Conservation (phyloP, 495 filamentous ascomycete species). For the Hypoxylon subgilvum region DNA sequence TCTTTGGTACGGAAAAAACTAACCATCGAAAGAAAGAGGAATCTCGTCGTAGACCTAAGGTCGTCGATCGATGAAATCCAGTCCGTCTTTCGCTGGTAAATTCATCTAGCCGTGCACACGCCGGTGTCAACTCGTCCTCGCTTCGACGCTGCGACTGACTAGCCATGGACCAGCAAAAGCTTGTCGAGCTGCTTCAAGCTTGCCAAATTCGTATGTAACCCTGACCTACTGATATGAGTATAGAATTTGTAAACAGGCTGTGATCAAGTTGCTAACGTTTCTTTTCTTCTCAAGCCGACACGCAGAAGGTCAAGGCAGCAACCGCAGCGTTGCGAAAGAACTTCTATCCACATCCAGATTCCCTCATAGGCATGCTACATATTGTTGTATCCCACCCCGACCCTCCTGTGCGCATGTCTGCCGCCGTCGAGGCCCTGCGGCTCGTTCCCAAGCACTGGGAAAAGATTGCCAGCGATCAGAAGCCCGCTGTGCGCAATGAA, state of each 20-base stretch:
- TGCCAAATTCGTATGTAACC: conserved; percentile 71
- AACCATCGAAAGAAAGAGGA: conserved; percentile 5
- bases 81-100: background rate
- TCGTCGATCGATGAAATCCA: conserved; percentile 30
- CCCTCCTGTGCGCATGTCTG: conserved; percentile 78
- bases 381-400: conserved; percentile 77
- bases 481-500: conserved; percentile 77
- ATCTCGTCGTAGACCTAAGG: conserved; percentile 30
- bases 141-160: background rate
- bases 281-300: conserved; percentile 64
- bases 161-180: conserved; percentile 74
- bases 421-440: conserved; percentile 83
- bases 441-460: conserved; percentile 89
- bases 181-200: conserved; percentile 75
- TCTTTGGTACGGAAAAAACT: conserved; percentile 1
- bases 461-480: conserved; percentile 61
- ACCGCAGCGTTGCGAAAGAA: conserved; percentile 89
- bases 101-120: background rate
- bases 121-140: background rate
- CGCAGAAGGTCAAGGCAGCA: conserved; percentile 81
- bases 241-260: background rate
- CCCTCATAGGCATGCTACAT: conserved; percentile 82
- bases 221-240: background rate
- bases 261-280: conserved; percentile 13
- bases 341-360: conserved; percentile 84